Percentiles rank a stretch among this genome's conserved stretches.
Evolutionary conservation across 179 eudicot genomes (phyloP).

Genomic region (Amaranthus tricolor): DNA sequence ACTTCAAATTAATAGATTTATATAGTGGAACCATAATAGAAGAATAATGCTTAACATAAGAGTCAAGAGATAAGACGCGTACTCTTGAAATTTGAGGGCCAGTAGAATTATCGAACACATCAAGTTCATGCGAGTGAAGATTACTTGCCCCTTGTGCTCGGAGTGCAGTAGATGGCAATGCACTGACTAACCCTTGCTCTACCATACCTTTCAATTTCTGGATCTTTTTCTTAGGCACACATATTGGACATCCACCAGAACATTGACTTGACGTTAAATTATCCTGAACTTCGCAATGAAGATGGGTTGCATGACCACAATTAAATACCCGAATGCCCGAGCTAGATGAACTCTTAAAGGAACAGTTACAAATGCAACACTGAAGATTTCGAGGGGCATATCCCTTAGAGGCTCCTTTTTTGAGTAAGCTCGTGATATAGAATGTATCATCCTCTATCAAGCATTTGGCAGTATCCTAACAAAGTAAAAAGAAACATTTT

Average conservation of each 20-base stretch:
- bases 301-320: conserved; percentile 88
- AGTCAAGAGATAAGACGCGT: conserved; percentile 21
- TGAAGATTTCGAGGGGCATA: conserved; percentile 64
- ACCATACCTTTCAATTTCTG: conserved; percentile 47
- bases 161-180: conserved; percentile 37
- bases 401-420: conserved; percentile 86
- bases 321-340: conserved; percentile 72
- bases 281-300: conserved; percentile 69
- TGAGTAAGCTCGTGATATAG: conserved; percentile 78
- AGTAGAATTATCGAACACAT: conserved; percentile 48
- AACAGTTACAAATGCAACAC: conserved; percentile 79
- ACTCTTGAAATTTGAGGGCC: conserved; percentile 65
- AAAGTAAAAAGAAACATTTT: conserved; percentile 11
- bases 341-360: conserved; percentile 50
- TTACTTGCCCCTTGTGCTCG: conserved; percentile 40
- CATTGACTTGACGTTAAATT: conserved; percentile 41
- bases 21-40: not conserved
- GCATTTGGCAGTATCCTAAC: conserved; percentile 88
- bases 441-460: conserved; percentile 92
- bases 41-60: not conserved
- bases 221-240: conserved; percentile 65
- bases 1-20: not conserved
- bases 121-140: conserved; percentile 53
- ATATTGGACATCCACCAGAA: conserved; percentile 79
- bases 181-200: conserved; percentile 57